Base-by-base conservation (phyloP, 345 rosid genomes). In the Capsella bursapastoris region DNA sequence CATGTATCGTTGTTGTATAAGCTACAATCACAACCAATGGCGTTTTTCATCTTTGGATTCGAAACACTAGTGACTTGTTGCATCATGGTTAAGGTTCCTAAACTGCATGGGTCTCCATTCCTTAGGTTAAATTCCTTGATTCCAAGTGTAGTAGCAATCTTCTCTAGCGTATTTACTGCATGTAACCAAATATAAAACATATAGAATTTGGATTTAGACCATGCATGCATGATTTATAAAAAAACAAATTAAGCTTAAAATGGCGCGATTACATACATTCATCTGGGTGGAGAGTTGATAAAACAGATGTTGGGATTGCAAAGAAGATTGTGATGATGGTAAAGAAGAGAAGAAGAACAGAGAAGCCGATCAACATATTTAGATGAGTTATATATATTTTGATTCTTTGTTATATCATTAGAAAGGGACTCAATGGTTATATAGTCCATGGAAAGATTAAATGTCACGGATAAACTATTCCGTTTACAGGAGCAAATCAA, bases 111-210 rank as follows among this genome's bases (percentile, higher is more conserved):
- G 15, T 67, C 71, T 67, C 22, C 44, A 29, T 14, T 4, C 8
- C 32, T 6, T 38, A 50, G 35, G 49, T 67, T 5, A 11, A 35
- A 8, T 53, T 14, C 34, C 14, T 51, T 13, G 48, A 53, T 12
- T 18, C 61, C 71, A 67, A 67, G 71, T 67, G 71, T 67, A 5
- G 48, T 38, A 51, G 49, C 71, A 4, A 67, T 67, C 14, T 67
- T 32, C 48, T 67, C 12, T 2, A 67, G 60, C 25, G 71, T 6
- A 1, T 2, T 53, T 8, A 53, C 71, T 67, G 47, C 64, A 38
- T 35, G 5, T 25, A 63, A 41, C 2, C 37, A 55, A 28, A 4
- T 55, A 55, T 55, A 29, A 16, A 34, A 35, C 37, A 35, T 25
- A 22, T 25, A 40, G 9, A 60, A n/a, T 57, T 8, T 4, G 25